Percentiles rank a stretch among this genome's conserved stretches.
These are phyloP conservation scores for Arbutus unedo DNA, from an alignment of 148 eudicot species.

Conservation along the genomic window DNA sequence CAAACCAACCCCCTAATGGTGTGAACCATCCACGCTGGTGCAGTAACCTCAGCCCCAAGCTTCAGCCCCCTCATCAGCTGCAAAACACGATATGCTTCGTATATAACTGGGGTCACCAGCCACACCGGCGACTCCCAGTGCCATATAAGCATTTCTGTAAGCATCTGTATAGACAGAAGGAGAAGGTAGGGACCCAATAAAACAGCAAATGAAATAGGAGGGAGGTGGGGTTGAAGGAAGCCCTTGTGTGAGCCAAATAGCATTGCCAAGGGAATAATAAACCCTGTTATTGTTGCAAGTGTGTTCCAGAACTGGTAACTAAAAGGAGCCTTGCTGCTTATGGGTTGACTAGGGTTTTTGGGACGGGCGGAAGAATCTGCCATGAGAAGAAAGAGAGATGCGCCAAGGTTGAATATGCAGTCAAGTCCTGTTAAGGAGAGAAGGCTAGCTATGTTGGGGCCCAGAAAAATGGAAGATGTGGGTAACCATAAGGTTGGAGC, in stretches of 20 bases:
- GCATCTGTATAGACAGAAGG: slow-evolving; percentile 72
- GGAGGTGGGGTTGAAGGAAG: slow-evolving; percentile 62
- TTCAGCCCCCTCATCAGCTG: slow-evolving; percentile 97
- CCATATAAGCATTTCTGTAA: slow-evolving; percentile 91
- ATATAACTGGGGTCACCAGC: slow-evolving; percentile 85
- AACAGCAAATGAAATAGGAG: slow-evolving; percentile 58
- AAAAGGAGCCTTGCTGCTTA: slow-evolving; percentile 58
- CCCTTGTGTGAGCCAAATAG: slow-evolving; percentile 60
- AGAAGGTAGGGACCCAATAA: slow-evolving; percentile 87
- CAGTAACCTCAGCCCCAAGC: slow-evolving; percentile 76
- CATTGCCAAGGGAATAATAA: slow-evolving; percentile 53
- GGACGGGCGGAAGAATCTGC: slow-evolving; percentile 83
- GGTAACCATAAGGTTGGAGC: slow-evolving; percentile 96
- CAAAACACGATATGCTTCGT: slow-evolving; percentile 79
- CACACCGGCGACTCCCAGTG: slow-evolving; percentile 97
- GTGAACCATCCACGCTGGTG: slow-evolving; percentile 76
- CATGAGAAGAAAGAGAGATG: slow-evolving; percentile 84
- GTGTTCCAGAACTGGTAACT: slow-evolving; percentile 82
- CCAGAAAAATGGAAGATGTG: slow-evolving; percentile 76
- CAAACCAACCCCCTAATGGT: slow-evolving; percentile 79
- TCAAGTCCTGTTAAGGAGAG: slow-evolving; percentile 81
- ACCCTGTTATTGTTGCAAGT: slow-evolving; percentile 64
- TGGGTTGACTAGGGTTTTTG: slow-evolving; percentile 31
- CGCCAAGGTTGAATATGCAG: slow-evolving; percentile 93
- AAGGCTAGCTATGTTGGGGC: slow-evolving; percentile 88